Percentiles rank a stretch among this genome's conserved stretches.
Evolutionary conservation across 2,329 filamentous ascomycete genomes (phyloP).

Genomic region (Sporothrix inflata): DNA sequence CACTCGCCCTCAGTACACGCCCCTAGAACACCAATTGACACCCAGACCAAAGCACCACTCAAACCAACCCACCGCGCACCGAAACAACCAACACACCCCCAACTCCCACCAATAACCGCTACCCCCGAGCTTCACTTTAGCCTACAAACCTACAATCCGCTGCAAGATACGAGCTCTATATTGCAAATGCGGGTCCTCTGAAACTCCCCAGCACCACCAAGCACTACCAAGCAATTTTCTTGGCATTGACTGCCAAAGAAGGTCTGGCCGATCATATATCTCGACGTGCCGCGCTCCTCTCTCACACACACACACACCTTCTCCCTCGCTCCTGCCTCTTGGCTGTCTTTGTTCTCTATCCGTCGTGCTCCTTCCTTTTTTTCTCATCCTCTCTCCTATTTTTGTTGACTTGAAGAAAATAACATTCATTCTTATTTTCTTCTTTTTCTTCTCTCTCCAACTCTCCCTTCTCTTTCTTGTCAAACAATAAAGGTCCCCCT

Average conservation of each 20-base stretch:
- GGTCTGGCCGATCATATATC: slow-evolving; percentile 25
- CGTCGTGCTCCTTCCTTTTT: background rate
- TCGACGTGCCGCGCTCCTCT: slow-evolving; percentile 18
- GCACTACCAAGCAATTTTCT: background rate
- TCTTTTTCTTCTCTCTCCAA: slow-evolving; percentile 4
- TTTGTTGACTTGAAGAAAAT: background rate
- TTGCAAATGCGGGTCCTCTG: slow-evolving; percentile 29
- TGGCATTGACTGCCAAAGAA: slow-evolving; percentile 17
- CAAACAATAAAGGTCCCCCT: background rate
- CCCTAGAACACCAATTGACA: background rate
- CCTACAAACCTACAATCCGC: background rate
- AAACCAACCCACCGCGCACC: no score
- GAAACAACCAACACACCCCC: background rate
- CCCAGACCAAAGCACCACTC: background rate
- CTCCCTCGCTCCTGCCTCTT: slow-evolving; percentile 9
- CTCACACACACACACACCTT: background rate
- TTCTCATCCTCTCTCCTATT: background rate
- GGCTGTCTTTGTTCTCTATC: background rate
- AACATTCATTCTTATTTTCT: background rate
- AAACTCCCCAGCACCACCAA: slow-evolving; percentile 18
- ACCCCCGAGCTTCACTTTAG: slow-evolving; percentile 11
- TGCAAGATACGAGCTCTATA: slow-evolving; percentile 20
- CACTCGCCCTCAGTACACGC: background rate
- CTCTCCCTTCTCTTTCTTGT: background rate
- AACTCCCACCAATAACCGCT: background rate